Evolutionary conservation across 2,329 filamentous ascomycete species (phyloP).

Genomic region (Sporothrix dimorphospora): DNA sequence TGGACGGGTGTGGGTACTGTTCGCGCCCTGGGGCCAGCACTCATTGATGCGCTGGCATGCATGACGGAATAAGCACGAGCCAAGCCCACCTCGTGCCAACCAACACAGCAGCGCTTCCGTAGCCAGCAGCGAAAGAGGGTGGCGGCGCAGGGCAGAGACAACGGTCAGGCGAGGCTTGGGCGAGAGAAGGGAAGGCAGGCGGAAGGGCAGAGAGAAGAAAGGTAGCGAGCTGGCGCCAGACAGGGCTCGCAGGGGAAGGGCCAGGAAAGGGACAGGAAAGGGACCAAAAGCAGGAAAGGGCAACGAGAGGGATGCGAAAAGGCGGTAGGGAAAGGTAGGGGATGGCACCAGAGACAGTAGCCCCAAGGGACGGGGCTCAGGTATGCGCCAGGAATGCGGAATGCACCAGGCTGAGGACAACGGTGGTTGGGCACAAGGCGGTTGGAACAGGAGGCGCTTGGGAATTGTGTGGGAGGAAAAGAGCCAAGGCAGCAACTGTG

Average conservation of each 20-base stretch:
- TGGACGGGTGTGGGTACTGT: slow-evolving; percentile 41
- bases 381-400: slow-evolving; percentile 21
- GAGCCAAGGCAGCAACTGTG: slow-evolving; percentile 4
- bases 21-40: slow-evolving; percentile 43
- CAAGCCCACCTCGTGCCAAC: slow-evolving; percentile 49
- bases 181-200: neutral
- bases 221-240: neutral
- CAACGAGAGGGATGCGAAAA: neutral
- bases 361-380: slow-evolving; percentile 9
- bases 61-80: slow-evolving; percentile 62
- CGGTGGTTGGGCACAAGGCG: slow-evolving; percentile 12
- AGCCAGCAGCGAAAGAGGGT: slow-evolving; percentile 21
- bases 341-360: neutral
- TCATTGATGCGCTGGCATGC: slow-evolving; percentile 42
- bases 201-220: neutral
- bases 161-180: neutral
- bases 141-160: neutral
- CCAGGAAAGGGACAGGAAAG: neutral
- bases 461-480: neutral
- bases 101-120: slow-evolving; percentile 45
- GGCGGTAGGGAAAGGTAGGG: neutral
- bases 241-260: too few relatives aligned
- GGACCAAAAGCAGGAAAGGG: neutral
- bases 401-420: slow-evolving; percentile 18
- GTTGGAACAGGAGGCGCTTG: neutral